phyloP scores from a whole-genome alignment of 345 rosid genomes.

The Ricinus communis region DNA sequence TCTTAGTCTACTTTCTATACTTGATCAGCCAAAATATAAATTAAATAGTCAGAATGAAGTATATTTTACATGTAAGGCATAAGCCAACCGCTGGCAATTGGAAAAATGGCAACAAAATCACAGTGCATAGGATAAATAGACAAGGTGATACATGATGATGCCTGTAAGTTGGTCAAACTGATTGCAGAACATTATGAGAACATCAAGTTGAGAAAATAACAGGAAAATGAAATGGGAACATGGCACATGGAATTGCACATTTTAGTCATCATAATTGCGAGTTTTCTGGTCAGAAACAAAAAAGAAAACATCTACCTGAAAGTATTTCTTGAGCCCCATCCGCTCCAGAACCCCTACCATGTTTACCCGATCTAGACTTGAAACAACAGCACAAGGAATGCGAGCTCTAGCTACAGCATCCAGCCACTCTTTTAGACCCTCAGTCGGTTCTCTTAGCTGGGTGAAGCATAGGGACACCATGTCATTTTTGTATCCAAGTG shows the following conservation, averaged over 20 bases:
- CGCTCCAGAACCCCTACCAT: constrained; percentile 70
- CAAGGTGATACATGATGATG: background rate
- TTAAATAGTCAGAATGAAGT: background rate
- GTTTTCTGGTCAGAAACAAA: background rate
- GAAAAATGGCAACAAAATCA: background rate
- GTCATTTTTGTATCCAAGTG: constrained; percentile 10
- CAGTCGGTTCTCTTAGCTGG: constrained; percentile 70
- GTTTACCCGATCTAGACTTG: constrained; percentile 76
- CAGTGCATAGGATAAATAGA: background rate
- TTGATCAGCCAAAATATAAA: background rate
- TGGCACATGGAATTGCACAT: background rate
- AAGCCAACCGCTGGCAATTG: background rate
- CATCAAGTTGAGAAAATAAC: background rate
- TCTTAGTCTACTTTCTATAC: background rate
- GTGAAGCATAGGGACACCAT: constrained; percentile 11
- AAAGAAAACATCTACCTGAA: constrained; percentile 55
- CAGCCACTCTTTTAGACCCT: constrained; percentile 84
- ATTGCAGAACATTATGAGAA: background rate
- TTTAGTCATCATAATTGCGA: background rate
- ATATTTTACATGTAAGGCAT: background rate
- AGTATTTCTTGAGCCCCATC: constrained; percentile 77
- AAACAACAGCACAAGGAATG: constrained; percentile 94
- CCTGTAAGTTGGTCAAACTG: background rate
- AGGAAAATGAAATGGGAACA: background rate
- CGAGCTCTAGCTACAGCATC: constrained; percentile 76